Evolutionary conservation across 2,329 filamentous ascomycete species (phyloP).

Genomic region (Verticillium klebahnii): DNA sequence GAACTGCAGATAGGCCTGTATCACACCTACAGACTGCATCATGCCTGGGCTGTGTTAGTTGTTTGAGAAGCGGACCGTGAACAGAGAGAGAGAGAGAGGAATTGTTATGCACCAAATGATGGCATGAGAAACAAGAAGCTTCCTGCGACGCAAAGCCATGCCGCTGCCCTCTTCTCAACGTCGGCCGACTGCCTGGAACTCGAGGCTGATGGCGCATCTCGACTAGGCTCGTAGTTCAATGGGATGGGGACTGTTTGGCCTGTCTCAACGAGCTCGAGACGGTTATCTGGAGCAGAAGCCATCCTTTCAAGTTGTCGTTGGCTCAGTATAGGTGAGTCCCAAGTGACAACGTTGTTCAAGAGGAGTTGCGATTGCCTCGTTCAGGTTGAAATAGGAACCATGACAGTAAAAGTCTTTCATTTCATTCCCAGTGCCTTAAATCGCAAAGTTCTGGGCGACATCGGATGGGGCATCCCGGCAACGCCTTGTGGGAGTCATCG

Average conservation of each 20-base stretch:
- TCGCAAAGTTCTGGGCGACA: not conserved
- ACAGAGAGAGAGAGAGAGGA: not conserved
- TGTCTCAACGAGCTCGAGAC: not conserved
- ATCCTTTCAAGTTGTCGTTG: not conserved
- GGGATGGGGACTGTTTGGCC: not conserved
- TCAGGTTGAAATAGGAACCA: not conserved
- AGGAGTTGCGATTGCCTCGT: not conserved
- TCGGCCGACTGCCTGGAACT: not conserved
- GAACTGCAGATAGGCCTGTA: conserved; percentile 40
- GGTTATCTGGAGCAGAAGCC: not conserved
- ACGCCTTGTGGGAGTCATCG: not conserved
- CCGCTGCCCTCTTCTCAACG: conserved; percentile 6
- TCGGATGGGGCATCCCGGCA: not conserved
- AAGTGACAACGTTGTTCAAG: not conserved
- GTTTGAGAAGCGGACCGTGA: not conserved
- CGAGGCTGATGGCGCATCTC: not conserved
- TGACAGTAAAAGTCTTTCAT: not conserved
- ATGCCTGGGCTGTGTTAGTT: conserved; percentile 27
- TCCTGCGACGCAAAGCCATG: conserved; percentile 10
- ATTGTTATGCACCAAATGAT: conserved; percentile 5
- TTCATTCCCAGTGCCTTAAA: not conserved
- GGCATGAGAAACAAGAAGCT: conserved; percentile 11
- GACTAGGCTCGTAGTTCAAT: not conserved
- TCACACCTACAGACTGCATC: conserved; percentile 41
- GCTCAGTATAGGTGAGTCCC: not conserved